Conservation (phyloP, 495 filamentous ascomycete genomes). For the Penicillium verhagenii region DNA sequence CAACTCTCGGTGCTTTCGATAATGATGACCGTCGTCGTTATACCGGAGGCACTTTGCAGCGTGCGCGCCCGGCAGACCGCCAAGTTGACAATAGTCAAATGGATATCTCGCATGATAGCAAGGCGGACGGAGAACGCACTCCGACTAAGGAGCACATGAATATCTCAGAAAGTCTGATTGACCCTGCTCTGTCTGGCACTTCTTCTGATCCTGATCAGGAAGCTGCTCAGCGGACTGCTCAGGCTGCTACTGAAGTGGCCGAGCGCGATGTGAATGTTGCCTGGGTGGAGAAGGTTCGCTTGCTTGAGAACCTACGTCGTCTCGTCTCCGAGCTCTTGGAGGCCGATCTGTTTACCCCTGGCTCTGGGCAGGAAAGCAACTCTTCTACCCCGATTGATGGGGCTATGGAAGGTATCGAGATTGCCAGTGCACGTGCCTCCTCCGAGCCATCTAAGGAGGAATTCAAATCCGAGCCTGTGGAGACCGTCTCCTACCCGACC, state of each 20-base stretch:
- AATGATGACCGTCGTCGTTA: constrained; percentile 78
- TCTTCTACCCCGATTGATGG: constrained; percentile 28
- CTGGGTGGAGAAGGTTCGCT: constrained; percentile 82
- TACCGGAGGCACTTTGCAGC: constrained; percentile 84
- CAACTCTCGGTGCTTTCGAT: constrained; percentile 80
- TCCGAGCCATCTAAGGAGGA: constrained; percentile 19
- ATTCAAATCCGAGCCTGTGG: constrained; percentile 28
- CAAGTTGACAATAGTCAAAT: constrained; percentile 41
- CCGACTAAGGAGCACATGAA: constrained; percentile 39
- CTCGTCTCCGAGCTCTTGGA: constrained; percentile 66
- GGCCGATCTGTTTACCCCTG: constrained; percentile 58
- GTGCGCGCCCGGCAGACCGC: constrained; percentile 52
- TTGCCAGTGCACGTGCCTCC: constrained; percentile 15
- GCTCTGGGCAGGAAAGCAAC: constrained; percentile 12
- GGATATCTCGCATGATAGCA: constrained; percentile 56
- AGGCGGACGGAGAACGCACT: constrained; percentile 44
- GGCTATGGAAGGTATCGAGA: constrained; percentile 45
- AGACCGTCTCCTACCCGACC: constrained; percentile 46
- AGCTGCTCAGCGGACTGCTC: constrained; percentile 42
- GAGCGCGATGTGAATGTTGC: constrained; percentile 59
- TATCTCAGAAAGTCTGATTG: constrained; percentile 52
- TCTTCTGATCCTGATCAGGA: constrained; percentile 41
- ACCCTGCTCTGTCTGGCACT: constrained; percentile 47
- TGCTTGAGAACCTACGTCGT: constrained; percentile 71
- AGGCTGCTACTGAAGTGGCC: constrained; percentile 46